These are phyloP conservation scores for Aspergillus fumigatus DNA, from an alignment of 2,329 filamentous ascomycete genomes.

Conservation along the genomic window DNA sequence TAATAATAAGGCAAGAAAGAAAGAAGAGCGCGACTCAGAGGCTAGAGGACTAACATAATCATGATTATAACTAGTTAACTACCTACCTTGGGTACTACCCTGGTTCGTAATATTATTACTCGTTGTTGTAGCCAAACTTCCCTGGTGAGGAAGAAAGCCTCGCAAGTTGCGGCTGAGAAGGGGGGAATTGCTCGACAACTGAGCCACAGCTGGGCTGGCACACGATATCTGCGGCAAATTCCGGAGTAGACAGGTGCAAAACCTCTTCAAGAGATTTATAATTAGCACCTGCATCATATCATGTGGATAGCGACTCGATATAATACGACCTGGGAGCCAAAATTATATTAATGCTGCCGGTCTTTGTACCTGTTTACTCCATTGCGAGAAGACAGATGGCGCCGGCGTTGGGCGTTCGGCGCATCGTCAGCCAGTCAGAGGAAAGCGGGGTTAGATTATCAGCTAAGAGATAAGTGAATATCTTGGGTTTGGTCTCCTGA, in stretches of 20 bases:
- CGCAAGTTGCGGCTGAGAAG: conserved; percentile 4
- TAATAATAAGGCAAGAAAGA: neutral
- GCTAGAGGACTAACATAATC: neutral
- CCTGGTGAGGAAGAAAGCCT: conserved; percentile 4
- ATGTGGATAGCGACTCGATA: neutral
- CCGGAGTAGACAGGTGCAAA: neutral
- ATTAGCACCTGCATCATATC: neutral
- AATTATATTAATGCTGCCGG: neutral
- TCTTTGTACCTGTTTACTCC: neutral
- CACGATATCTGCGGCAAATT: neutral
- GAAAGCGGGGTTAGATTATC: neutral
- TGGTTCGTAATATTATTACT: neutral
- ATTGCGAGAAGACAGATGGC: neutral
- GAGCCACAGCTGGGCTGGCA: conserved; percentile 1
- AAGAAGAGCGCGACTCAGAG: neutral
- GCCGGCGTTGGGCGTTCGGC: conserved; percentile 2
- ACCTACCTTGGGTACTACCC: neutral
- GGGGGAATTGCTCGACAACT: neutral
- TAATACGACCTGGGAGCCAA: conserved; percentile 1
- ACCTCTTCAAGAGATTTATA: neutral
- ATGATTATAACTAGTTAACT: neutral
- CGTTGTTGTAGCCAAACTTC: neutral
- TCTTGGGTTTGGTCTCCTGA: neutral
- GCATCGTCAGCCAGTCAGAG: conserved; percentile 4
- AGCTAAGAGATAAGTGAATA: no score